Percentiles rank a stretch among this genome's conserved stretches.
Evolutionary conservation across 768 basidiomycete genomes (phyloP).

Genomic region (Candolleomyces efflorescens): DNA sequence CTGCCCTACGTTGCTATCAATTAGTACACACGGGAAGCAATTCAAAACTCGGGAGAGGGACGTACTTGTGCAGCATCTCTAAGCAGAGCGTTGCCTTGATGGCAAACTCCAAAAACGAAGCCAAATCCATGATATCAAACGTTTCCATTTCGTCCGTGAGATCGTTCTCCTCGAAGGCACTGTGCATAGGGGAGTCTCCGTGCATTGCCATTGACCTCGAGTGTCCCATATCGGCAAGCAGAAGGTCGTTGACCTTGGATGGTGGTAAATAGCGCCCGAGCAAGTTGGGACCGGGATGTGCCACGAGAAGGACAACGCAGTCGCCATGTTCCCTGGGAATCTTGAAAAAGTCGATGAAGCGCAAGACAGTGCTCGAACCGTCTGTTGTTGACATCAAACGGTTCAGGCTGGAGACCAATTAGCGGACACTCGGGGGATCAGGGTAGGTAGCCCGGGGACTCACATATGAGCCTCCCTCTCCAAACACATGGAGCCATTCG

Average conservation of each 20-base stretch:
- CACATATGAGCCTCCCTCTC: slow-evolving; percentile 74
- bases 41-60: slow-evolving; percentile 3
- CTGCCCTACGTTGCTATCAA: slow-evolving; percentile 31
- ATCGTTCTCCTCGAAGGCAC: slow-evolving; percentile 37
- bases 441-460: slow-evolving; percentile 19
- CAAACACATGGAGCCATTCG: slow-evolving; percentile 67
- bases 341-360: slow-evolving; percentile 61
- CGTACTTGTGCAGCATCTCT: slow-evolving; percentile 59
- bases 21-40: slow-evolving; percentile 5
- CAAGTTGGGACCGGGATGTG: slow-evolving; percentile 65
- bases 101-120: slow-evolving; percentile 76
- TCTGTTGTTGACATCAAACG: slow-evolving; percentile 46
- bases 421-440: background rate
- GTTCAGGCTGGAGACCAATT: slow-evolving; percentile 37
- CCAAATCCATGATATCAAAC: slow-evolving; percentile 72
- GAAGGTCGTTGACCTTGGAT: slow-evolving; percentile 59
- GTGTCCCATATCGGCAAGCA: slow-evolving; percentile 52
- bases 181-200: slow-evolving; percentile 47
- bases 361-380: slow-evolving; percentile 47
- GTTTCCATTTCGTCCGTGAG: slow-evolving; percentile 50
- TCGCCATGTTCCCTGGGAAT: slow-evolving; percentile 64
- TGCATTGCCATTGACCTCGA: slow-evolving; percentile 37
- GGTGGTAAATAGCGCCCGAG: slow-evolving; percentile 69
- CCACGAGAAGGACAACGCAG: slow-evolving; percentile 66
- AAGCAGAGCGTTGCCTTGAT: slow-evolving; percentile 72